Conservation (phyloP, 768 basidiomycete genomes). For the Tephrocybe sp. region DNA sequence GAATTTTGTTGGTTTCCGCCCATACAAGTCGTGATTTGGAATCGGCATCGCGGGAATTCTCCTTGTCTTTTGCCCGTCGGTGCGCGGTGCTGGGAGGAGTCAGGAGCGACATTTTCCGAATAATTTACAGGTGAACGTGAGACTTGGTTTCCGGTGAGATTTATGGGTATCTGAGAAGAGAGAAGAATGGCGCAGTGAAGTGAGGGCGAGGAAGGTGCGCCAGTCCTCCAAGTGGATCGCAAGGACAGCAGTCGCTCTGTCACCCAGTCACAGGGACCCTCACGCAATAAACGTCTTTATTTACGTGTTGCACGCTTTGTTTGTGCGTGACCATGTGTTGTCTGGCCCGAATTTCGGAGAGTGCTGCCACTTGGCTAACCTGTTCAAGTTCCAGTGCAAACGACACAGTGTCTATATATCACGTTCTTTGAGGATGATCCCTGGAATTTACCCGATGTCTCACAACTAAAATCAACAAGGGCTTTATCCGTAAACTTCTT, state of each 20-base stretch:
- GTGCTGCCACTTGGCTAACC: no score
- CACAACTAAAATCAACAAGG: no score
- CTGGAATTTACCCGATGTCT: no score
- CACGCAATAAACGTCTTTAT: conserved; percentile 39
- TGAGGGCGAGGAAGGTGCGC: conserved; percentile 8
- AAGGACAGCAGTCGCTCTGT: background rate
- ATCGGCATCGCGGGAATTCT: conserved; percentile 36
- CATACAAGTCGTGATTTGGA: conserved; percentile 43
- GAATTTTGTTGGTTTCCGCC: conserved; percentile 52
- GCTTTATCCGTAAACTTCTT: no score
- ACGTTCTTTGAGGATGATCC: no score
- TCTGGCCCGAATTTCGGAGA: no score
- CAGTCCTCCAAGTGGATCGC: conserved; percentile 4
- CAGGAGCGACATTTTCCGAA: conserved; percentile 44
- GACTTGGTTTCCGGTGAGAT: background rate
- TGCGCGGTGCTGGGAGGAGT: conserved; percentile 65
- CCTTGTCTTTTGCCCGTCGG: conserved; percentile 48
- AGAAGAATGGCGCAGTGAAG: conserved; percentile 9
- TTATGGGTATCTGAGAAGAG: conserved; percentile 12
- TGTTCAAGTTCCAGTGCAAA: no score
- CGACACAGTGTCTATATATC: no score
- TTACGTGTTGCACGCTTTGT: conserved; percentile 33
- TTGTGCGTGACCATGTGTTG: conserved; percentile 22
- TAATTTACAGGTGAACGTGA: conserved; percentile 6
- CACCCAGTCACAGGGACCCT: no score